phyloP scores from a whole-genome alignment of 352 stramenopile genomes.

The Phytopythium kandeliae region DNA sequence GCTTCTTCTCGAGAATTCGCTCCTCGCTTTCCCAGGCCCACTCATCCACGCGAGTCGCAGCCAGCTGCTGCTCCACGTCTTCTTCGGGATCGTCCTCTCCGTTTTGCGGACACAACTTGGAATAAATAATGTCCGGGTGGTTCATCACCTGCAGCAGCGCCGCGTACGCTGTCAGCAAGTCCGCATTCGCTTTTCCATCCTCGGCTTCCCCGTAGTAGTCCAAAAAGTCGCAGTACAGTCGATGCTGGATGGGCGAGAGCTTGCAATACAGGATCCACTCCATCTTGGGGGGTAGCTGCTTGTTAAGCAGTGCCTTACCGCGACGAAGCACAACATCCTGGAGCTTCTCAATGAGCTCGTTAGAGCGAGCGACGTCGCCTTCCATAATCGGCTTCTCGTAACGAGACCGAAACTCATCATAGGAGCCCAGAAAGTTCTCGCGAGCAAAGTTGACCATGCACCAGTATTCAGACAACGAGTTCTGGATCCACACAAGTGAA shows the following conservation, averaged over 20 bases:
- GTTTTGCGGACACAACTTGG: slow-evolving; percentile 45
- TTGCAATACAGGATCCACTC: slow-evolving; percentile 88
- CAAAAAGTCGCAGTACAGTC: slow-evolving; percentile 76
- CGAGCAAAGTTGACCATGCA: slow-evolving; percentile 89
- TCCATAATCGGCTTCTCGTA: slow-evolving; percentile 85
- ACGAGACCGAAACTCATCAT: slow-evolving; percentile 66
- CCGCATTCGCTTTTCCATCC: slow-evolving; percentile 30
- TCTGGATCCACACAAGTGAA: slow-evolving; percentile 46
- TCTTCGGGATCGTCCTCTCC: slow-evolving; percentile 29
- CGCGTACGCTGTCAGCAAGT: slow-evolving; percentile 76
- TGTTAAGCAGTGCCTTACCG: slow-evolving; percentile 53
- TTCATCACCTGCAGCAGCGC: slow-evolving; percentile 85
- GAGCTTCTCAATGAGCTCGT: slow-evolving; percentile 64
- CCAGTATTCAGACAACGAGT: slow-evolving; percentile 92
- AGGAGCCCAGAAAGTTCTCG: slow-evolving; percentile 58
- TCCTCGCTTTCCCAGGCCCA: slow-evolving; percentile 73
- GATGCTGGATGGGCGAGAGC: slow-evolving; percentile 70
- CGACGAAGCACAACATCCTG: slow-evolving; percentile 68
- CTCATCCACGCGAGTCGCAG: slow-evolving; percentile 6
- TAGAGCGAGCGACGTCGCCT: slow-evolving; percentile 42
- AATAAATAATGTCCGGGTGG: slow-evolving; percentile 83
- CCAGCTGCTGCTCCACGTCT: slow-evolving; percentile 4
- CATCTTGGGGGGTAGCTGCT: slow-evolving; percentile 73
- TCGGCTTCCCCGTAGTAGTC: slow-evolving; percentile 37
- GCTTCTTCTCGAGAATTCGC: slow-evolving; percentile 44